Base-by-base conservation (phyloP, 495 filamentous ascomycete genomes). In the Corynascus novoguineensis region DNA sequence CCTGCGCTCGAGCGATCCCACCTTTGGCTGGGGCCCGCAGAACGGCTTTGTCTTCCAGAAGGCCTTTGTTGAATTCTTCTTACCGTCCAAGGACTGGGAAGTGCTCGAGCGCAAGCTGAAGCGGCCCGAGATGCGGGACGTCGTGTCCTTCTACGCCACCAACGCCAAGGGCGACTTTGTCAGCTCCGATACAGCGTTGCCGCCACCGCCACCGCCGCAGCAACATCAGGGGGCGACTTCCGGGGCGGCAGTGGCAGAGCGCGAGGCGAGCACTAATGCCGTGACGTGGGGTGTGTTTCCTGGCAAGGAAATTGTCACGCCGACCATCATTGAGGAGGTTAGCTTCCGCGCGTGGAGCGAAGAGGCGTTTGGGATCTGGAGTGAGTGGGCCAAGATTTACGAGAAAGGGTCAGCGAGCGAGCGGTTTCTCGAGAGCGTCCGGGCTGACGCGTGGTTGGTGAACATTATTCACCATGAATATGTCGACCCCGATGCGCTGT, bases 21-120 rank as follows among this genome's bases (percentile, higher is more conserved):
- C 87, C 51, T 95, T 96, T 68, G 93, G 93, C 55, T 98, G 93
- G 93, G 93, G 93, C 12, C 93, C 93, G 0, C 83, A 81, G 38
- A 84, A 90, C 60, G 93, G 93, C 3, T 97, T 95, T 69, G 90
- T 97, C 49, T 98, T 96, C 77, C 93, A 98, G 64, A 98, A 98
- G 71, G 86, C 93, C 0, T 98, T 98, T 68, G 90, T 98, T 37
- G 93, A 98, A 71, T 89, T 97, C 75, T 97, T 97, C 76, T 71
- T 92, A 41, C 83, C 92, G 0, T 70, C 73, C 4, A 64, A 73
- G 0, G 87, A 91, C 69, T 97, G 89, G 83, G 68, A 73, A 15
- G 68, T 65, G 27, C 75, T 97, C 14, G 79, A 82, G 55, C 73
- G 75, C 17, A 76, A 81, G 45, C 81, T 97, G 28, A 74, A 73